Base-by-base conservation (phyloP, 176 grass and related monocot species). In the Pontederia paniculata region DNA sequence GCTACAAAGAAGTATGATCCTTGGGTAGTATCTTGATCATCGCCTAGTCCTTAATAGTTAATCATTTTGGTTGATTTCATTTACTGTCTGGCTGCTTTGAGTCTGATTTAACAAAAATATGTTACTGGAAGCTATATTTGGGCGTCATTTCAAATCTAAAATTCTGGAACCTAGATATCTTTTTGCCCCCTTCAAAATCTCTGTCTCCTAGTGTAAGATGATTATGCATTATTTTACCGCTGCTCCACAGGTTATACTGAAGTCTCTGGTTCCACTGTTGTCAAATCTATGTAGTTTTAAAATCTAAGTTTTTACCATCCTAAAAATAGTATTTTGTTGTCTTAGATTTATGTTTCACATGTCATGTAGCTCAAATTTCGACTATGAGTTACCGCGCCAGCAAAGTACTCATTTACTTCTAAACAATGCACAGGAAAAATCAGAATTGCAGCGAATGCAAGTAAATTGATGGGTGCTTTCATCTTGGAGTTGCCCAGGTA, bases 1-100 rank as follows among this genome's bases (percentile, higher is more conserved):
- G 91, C 86, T 62, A 86, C 91, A 62, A 90, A 97, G 87, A 86
- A 86, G 10, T 74, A 83, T 17, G 60, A 97, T 66, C 91, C 91
- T 68, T 79, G 81, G 68, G 86, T 97, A 57, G 51, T 41, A 42
- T 58, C 4, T 61, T 74, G 46, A 69, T 55, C 16, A 22, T 48
- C 10, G 19, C 56, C 17, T 41, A 21, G 62, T 55, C 31, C 53
- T n/a, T 23, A 54, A 12, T 12, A n/a, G n/a, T 70, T 74, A 50
- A 5, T 84, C 57, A 19, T 67, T 45, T 75, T 21, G 8, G 21
- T 25, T 70, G 21, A n/a, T n/a, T 46, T 2, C 12, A 13, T 65
- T 48, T n/a, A 14, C 25, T 57, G 20, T 48, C 8, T 17, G 18
- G 20, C 44, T 64, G 42, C 58, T 67, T 10, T 45, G 8, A 45